A percentile compares a stretch with the other conserved stretches of the same genome.
These are phyloP conservation scores for Wallacemonas sp. DNA, from an alignment of 208 protist genomes.

Conservation along the genomic window DNA sequence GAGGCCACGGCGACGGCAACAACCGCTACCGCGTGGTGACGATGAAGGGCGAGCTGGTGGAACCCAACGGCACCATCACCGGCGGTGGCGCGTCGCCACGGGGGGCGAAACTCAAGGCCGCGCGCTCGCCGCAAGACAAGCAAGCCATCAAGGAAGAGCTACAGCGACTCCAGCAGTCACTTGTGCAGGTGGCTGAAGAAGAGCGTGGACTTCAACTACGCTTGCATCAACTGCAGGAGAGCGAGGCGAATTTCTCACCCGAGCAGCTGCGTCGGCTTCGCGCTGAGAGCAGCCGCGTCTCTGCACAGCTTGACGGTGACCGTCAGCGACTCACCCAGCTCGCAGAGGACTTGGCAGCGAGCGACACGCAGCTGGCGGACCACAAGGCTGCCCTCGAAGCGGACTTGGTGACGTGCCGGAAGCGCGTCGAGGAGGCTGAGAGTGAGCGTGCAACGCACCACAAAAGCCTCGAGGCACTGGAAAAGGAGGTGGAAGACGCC, in stretches of 20 bases:
- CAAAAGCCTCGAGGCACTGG: slow-evolving; percentile 55
- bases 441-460: slow-evolving; percentile 37
- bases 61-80: slow-evolving; percentile 97
- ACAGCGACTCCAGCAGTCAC: slow-evolving; percentile 63
- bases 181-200: slow-evolving; percentile 72
- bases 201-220: slow-evolving; percentile 59
- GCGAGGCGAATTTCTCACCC: slow-evolving; percentile 40
- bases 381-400: slow-evolving; percentile 26
- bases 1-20: slow-evolving; percentile 8
- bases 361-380: slow-evolving; percentile 16
- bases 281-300: slow-evolving; percentile 42
- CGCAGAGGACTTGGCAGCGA: slow-evolving; percentile 30
- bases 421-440: slow-evolving; percentile 31
- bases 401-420: slow-evolving; percentile 26
- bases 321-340: slow-evolving; percentile 35
- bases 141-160: slow-evolving; percentile 72
- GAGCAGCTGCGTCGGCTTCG: slow-evolving; percentile 55
- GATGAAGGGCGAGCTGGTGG: slow-evolving; percentile 96
- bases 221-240: slow-evolving; percentile 65
- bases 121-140: slow-evolving; percentile 74
- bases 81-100: slow-evolving; percentile 93
- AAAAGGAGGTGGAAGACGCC: slow-evolving; percentile 68
- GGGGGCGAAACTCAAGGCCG: slow-evolving; percentile 85
- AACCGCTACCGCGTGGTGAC: slow-evolving; percentile 96
- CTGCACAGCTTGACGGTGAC: slow-evolving; percentile 43